A percentile compares a stretch with the other conserved stretches of the same genome.
Evolutionary conservation across 2,329 filamentous ascomycete genomes (phyloP).

Genomic region (Talaromyces sp.): DNA sequence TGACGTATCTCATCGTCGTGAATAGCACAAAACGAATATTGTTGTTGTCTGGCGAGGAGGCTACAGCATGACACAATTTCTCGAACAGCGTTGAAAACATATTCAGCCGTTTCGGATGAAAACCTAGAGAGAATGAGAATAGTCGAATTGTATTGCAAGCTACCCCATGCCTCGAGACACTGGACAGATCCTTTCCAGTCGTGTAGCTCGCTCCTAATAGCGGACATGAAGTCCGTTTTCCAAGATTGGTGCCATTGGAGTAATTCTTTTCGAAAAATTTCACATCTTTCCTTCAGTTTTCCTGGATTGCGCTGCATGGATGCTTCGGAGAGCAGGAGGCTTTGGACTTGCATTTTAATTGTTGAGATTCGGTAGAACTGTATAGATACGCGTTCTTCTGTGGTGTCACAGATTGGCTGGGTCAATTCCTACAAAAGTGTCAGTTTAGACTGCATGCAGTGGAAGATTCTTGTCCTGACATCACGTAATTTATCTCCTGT

Average conservation of each 20-base stretch:
- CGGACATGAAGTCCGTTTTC: background rate
- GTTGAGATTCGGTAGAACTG: constrained; percentile 7
- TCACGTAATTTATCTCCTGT: constrained; percentile 5
- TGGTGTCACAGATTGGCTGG: background rate
- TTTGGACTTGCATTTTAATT: constrained; percentile 6
- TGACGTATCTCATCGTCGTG: background rate
- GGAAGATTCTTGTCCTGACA: background rate
- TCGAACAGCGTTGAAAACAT: constrained; percentile 6
- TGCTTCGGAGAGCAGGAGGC: constrained; percentile 4
- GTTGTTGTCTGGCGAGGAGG: background rate
- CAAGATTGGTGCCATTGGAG: constrained; percentile 5
- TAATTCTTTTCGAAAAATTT: constrained; percentile 2
- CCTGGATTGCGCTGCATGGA: constrained; percentile 2
- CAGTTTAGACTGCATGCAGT: background rate
- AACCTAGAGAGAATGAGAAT: constrained; percentile 6
- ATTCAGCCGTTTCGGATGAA: background rate
- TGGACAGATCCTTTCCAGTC: constrained; percentile 3
- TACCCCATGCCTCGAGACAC: constrained; percentile 5
- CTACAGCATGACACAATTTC: constrained; percentile 4
- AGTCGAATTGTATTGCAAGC: constrained; percentile 4
- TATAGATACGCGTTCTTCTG: constrained; percentile 7
- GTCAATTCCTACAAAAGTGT: constrained; percentile 3
- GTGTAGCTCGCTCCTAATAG: constrained; percentile 1
- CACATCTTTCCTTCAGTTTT: background rate
- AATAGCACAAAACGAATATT: constrained; percentile 3